phyloP scores from a whole-genome alignment of 2,329 filamentous ascomycete species.

The Gremmenia infestans region DNA sequence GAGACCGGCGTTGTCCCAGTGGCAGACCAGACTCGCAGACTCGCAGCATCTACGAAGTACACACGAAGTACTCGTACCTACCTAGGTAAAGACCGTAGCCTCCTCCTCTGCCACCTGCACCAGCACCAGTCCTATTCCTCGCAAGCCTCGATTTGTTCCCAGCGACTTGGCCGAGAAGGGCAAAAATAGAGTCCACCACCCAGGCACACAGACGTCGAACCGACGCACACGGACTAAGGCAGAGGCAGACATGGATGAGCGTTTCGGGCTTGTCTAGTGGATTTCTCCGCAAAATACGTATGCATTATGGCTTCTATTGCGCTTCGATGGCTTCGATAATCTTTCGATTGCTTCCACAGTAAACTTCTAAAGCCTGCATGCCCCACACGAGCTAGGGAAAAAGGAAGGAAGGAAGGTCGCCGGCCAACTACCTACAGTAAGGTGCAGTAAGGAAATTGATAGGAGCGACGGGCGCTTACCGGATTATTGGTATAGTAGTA shows the following conservation, averaged over 20 bases:
- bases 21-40: too few relatives aligned
- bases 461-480: background rate
- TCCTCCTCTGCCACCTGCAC: too few relatives aligned
- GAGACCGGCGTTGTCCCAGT: background rate
- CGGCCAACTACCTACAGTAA: background rate
- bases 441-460: background rate
- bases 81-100: too few relatives aligned
- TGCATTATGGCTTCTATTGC: slow-evolving; percentile 1
- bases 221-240: background rate
- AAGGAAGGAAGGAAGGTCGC: background rate
- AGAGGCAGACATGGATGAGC: background rate
- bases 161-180: slow-evolving; percentile 14
- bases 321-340: background rate
- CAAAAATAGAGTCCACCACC: slow-evolving; percentile 10
- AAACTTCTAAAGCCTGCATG: slow-evolving; percentile 16
- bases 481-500: background rate
- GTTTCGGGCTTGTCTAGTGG: background rate
- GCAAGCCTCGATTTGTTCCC: background rate
- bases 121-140: too few relatives aligned
- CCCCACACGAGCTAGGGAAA: slow-evolving; percentile 1
- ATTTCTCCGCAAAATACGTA: slow-evolving; percentile 15
- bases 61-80: too few relatives aligned
- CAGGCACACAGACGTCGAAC: background rate
- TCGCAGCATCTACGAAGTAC: background rate
- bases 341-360: slow-evolving; percentile 7